Conservation (phyloP, 495 filamentous ascomycete genomes). For the Penicillium egyptiacum region DNA sequence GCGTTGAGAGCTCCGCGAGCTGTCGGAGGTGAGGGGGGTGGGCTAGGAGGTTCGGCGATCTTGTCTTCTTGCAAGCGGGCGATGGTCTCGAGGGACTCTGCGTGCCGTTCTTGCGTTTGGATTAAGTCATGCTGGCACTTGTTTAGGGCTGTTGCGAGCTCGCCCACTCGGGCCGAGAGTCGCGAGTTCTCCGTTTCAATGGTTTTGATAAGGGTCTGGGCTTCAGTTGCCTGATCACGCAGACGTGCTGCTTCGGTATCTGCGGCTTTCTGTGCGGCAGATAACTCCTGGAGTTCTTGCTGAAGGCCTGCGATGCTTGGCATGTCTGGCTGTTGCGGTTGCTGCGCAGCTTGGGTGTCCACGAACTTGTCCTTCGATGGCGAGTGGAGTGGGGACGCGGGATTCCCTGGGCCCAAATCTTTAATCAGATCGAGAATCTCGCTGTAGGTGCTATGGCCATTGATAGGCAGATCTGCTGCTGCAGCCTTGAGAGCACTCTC, state of each 20-base stretch:
- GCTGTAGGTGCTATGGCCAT: slow-evolving; percentile 40
- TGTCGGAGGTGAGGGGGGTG: slow-evolving; percentile 30
- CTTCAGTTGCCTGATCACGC: slow-evolving; percentile 42
- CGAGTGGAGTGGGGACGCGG: slow-evolving; percentile 15
- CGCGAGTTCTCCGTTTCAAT: slow-evolving; percentile 50
- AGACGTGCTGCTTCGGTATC: slow-evolving; percentile 38
- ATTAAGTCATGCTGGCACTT: slow-evolving; percentile 37
- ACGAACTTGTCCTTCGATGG: slow-evolving; percentile 25
- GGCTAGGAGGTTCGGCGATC: slow-evolving; percentile 34
- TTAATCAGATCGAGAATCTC: slow-evolving; percentile 48
- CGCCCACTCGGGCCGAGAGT: slow-evolving; percentile 35
- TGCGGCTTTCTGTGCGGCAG: slow-evolving; percentile 29
- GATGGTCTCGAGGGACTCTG: slow-evolving; percentile 62
- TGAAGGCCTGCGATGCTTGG: slow-evolving; percentile 32
- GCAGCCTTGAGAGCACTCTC: slow-evolving; percentile 44
- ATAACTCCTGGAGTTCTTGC: slow-evolving; percentile 30
- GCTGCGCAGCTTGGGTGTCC: slow-evolving; percentile 23
- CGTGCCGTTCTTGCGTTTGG: slow-evolving; percentile 38
- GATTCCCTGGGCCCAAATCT: slow-evolving; percentile 31
- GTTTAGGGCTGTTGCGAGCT: slow-evolving; percentile 37
- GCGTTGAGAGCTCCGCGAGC: slow-evolving; percentile 11
- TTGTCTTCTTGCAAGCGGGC: slow-evolving; percentile 88
- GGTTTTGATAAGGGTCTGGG: slow-evolving; percentile 43
- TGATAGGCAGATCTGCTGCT: slow-evolving; percentile 42
- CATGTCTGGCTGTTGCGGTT: slow-evolving; percentile 18